phyloP scores from a whole-genome alignment of 2,329 filamentous ascomycete genomes.

The Aureobasidium sp. region DNA sequence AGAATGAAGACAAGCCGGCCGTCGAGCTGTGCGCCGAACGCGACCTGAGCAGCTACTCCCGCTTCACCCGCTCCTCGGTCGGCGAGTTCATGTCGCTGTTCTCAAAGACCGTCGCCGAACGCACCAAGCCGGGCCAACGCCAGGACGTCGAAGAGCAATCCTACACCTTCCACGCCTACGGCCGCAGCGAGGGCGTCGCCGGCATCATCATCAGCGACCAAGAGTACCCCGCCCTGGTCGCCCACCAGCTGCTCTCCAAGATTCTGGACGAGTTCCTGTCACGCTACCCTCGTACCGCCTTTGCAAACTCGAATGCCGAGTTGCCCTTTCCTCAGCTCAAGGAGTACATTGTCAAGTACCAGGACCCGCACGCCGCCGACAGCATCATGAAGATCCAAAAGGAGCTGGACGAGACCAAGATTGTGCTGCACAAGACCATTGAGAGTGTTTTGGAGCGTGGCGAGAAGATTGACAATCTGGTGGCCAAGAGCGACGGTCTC shows the following conservation, averaged over 20 bases:
- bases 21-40: conserved; percentile 69
- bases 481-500: conserved; percentile 85
- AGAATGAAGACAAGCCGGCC: conserved; percentile 68
- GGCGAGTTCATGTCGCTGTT: conserved; percentile 75
- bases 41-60: conserved; percentile 69
- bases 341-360: conserved; percentile 70
- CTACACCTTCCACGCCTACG: conserved; percentile 51
- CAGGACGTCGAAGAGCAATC: conserved; percentile 80
- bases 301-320: conserved; percentile 44
- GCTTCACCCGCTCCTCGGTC: conserved; percentile 65
- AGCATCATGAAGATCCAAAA: conserved; percentile 80
- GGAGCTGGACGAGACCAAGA: conserved; percentile 96
- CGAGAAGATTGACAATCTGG: conserved; percentile 90
- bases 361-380: conserved; percentile 82
- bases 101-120: conserved; percentile 77
- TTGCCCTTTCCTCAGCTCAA: conserved; percentile 65
- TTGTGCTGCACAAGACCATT: conserved; percentile 94
- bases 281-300: conserved; percentile 63
- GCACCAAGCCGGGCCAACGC: conserved; percentile 70
- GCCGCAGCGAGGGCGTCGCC: conserved; percentile 38
- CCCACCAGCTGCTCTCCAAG: conserved; percentile 80
- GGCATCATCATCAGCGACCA: conserved; percentile 41
- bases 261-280: conserved; percentile 79
- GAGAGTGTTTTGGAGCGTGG: conserved; percentile 80
- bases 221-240: conserved; percentile 59